Conservation (phyloP, 2,329 filamentous ascomycete species). For the Daldinia sp. region DNA sequence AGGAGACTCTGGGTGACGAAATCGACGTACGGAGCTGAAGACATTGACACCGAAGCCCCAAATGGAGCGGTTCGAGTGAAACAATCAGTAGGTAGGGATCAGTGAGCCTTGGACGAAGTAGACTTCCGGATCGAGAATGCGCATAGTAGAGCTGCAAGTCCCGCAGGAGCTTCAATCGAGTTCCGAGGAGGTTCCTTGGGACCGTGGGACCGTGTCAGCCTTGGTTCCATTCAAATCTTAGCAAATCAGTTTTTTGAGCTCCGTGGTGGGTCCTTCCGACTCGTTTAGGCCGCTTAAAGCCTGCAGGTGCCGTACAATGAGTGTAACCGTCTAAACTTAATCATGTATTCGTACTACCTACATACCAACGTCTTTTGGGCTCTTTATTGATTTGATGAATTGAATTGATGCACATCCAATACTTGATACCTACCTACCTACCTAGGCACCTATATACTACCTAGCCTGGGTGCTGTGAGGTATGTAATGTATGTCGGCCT, state of each 20-base stretch:
- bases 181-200: conserved; percentile 29
- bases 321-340: conserved; percentile 6
- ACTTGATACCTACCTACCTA: not conserved
- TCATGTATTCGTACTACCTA: not conserved
- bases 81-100: conserved; percentile 17
- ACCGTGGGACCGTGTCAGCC: not conserved
- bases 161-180: conserved; percentile 37
- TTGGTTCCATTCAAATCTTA: conserved; percentile 21
- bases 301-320: conserved; percentile 23
- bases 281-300: conserved; percentile 27
- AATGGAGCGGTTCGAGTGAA: conserved; percentile 35
- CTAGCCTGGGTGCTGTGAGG: not conserved
- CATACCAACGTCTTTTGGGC: not conserved
- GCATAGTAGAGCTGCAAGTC: conserved; percentile 37
- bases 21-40: conserved; percentile 49
- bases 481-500: not conserved
- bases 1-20: conserved; percentile 1
- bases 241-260: conserved; percentile 27
- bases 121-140: conserved; percentile 29
- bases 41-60: conserved; percentile 44
- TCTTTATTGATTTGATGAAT: not conserved
- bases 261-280: conserved; percentile 31
- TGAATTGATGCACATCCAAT: not conserved
- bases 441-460: not conserved
- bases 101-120: conserved; percentile 30